These are phyloP conservation scores for Backusella tuberculispora DNA, from an alignment of 192 early-diverging fungal genomes.

Conservation along the genomic window DNA sequence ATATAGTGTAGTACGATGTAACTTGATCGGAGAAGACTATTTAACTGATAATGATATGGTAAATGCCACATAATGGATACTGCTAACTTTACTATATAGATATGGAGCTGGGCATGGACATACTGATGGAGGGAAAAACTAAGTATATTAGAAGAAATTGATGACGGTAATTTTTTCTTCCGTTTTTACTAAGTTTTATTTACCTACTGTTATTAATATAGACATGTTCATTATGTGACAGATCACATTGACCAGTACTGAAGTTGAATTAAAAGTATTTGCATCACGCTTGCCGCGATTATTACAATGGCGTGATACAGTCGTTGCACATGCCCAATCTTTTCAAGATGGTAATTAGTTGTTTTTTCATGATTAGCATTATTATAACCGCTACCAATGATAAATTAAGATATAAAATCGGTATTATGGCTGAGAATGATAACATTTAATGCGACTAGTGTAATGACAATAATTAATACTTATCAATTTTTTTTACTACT, in stretches of 20 bases:
- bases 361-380: background rate
- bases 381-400: too few relatives aligned
- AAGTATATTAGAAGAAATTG: background rate
- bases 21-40: too few relatives aligned
- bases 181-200: background rate
- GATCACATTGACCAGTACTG: background rate
- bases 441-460: too few relatives aligned
- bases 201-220: conserved; percentile 9
- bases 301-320: background rate
- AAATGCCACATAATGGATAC: too few relatives aligned
- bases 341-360: background rate
- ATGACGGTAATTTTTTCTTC: background rate
- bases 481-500: too few relatives aligned
- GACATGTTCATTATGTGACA: background rate
- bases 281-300: background rate
- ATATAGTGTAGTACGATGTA: too few relatives aligned
- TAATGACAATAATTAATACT: too few relatives aligned
- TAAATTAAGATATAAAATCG: too few relatives aligned
- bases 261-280: conserved; percentile 5
- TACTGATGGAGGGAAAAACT: background rate
- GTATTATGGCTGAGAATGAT: too few relatives aligned
- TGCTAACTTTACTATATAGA: background rate
- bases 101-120: conserved; percentile 5
- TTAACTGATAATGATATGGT: too few relatives aligned
- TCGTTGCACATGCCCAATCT: background rate